These are phyloP conservation scores for Pythium myriotylum DNA, from an alignment of 352 stramenopile genomes.

Conservation along the genomic window DNA sequence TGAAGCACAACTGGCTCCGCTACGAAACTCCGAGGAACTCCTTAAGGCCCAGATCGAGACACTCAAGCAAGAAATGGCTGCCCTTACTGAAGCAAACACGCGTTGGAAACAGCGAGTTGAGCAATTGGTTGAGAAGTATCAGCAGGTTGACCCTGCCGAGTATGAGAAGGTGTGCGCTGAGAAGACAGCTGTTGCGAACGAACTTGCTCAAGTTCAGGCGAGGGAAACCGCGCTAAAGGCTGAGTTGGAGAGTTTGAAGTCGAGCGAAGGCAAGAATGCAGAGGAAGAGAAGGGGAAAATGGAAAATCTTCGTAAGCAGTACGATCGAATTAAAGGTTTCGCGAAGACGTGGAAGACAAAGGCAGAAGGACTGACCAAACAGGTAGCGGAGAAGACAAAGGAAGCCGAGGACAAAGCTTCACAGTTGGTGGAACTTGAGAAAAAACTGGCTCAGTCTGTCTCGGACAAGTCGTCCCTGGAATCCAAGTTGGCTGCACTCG, in stretches of 20 bases:
- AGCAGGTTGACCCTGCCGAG: constrained; percentile 75
- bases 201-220: constrained; percentile 47
- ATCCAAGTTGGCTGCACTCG: constrained; percentile 41
- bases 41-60: constrained; percentile 58
- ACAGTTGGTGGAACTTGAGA: constrained; percentile 40
- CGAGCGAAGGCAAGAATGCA: constrained; percentile 22
- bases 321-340: constrained; percentile 80
- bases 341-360: constrained; percentile 86
- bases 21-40: constrained; percentile 44
- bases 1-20: constrained; percentile 53
- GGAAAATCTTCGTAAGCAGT: constrained; percentile 75
- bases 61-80: constrained; percentile 64
- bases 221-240: constrained; percentile 40
- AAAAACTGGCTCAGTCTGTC: constrained; percentile 39
- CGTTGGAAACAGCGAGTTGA: constrained; percentile 82
- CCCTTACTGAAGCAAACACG: constrained; percentile 64
- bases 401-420: constrained; percentile 51
- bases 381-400: constrained; percentile 71
- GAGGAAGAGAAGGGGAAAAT: constrained; percentile 69
- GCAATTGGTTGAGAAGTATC: constrained; percentile 83
- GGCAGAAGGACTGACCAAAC: constrained; percentile 62
- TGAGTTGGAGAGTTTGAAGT: constrained; percentile 44
- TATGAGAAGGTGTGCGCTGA: constrained; percentile 71
- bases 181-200: constrained; percentile 49
- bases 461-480: constrained; percentile 51